Evolutionary conservation across 345 rosid genomes (phyloP), one percentile per base, ranked within the genome.

Genomic region (Murraya paniculata): DNA sequence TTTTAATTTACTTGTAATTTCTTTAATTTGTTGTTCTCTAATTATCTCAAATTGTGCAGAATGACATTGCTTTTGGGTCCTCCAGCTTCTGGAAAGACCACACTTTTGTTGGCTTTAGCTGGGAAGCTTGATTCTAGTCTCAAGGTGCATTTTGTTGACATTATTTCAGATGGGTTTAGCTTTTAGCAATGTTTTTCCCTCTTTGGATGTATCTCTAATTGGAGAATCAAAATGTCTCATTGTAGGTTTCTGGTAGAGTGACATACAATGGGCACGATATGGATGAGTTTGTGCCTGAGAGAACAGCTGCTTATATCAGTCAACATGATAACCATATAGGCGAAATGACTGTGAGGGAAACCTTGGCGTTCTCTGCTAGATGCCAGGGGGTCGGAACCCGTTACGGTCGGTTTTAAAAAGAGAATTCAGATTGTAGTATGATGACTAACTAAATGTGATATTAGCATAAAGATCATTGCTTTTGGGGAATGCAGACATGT

Each of bases 41-140:
- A 33, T 39, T 19, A 0, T 58, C 24, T 27, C 14, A 77, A 5
- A 35, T 64, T 55, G 55, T 61, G 72, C 77, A 93, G 97, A 75
- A 84, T 90, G 91, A 83, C 97, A 70, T 68, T 94, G 87, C 95
- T 94, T 41, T 81, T 94, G 85, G 98, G 98, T 67, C 98, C 98
- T 75, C 97, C 97, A 58, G 80, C 90, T 74, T 89, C 98, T 45
- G 98, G 98, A 13, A 94, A 94, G 85, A 94, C 97, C 5, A 88
- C 95, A 0, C 91, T 93, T 5, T 57, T 93, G 81, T 82, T 92
- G 84, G 94, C 97, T 65, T 83, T 93, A 78, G 94, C 95, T 19
- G 95, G 94, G 69, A 92, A 89, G 86, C 98, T 94, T 77, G 93
- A 88, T 83, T 53, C 79, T 2, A 71, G 65, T 31, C 89, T 92